Percentiles rank a stretch among this genome's conserved stretches.
These are phyloP conservation scores for Chalaropsis ovoidea DNA, from an alignment of 2,329 filamentous ascomycete genomes.

Conservation along the genomic window DNA sequence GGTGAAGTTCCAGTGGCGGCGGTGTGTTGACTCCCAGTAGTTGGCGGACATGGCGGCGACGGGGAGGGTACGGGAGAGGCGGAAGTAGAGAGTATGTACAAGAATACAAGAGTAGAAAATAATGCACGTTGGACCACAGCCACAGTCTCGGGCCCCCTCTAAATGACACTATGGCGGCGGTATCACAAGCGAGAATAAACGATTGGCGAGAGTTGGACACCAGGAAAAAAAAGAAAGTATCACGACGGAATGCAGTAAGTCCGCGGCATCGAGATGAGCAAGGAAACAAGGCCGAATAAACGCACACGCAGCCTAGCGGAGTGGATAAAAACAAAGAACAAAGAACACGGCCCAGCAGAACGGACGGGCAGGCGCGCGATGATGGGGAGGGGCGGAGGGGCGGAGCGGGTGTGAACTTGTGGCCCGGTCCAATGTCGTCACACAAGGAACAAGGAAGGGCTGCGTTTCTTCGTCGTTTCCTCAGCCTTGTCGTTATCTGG, in stretches of 20 bases:
- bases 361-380: too few species aligned
- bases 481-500: not conserved
- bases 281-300: too few species aligned
- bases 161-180: not conserved
- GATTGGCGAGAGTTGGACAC: not conserved
- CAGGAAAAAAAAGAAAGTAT: not conserved
- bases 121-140: not conserved
- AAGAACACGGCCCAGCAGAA: too few species aligned
- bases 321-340: too few species aligned
- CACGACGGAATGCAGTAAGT: not conserved
- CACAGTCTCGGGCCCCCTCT: not conserved
- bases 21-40: conserved; percentile 93
- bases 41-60: conserved; percentile 66
- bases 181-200: conserved; percentile 1
- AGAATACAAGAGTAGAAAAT: not conserved
- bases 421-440: not conserved
- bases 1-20: conserved; percentile 81
- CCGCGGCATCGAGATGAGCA: not conserved
- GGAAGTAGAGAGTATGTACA: not conserved
- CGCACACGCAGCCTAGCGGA: too few species aligned
- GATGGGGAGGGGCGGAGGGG: too few species aligned
- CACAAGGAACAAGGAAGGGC: too few species aligned
- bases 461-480: not conserved
- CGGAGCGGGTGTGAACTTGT: too few species aligned
- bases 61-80: not conserved